These are phyloP conservation scores for Verticillium alfalfae DNA, from an alignment of 2,329 filamentous ascomycete genomes.

Conservation along the genomic window DNA sequence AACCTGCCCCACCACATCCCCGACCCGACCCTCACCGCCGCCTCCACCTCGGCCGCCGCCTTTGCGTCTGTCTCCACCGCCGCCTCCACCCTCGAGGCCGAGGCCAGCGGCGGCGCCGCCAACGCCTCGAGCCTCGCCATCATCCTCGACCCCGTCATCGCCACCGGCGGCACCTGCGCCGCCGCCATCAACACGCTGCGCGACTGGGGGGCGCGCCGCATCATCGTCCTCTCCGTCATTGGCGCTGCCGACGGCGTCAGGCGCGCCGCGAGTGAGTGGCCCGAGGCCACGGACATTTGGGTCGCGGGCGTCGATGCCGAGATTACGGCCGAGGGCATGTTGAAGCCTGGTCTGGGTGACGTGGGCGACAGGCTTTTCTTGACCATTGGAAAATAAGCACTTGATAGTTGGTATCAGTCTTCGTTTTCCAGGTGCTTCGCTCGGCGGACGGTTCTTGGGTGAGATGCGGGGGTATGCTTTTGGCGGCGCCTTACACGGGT, in stretches of 20 bases:
- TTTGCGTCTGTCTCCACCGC: neutral
- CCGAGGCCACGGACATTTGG: constrained; percentile 73
- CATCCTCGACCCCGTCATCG: constrained; percentile 86
- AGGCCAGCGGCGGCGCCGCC: neutral
- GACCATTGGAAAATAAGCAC: constrained; percentile 71
- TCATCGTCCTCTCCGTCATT: constrained; percentile 72
- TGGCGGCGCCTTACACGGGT: neutral
- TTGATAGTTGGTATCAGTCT: too few relatives aligned
- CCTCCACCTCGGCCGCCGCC: constrained; percentile 23
- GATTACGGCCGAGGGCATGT: constrained; percentile 78
- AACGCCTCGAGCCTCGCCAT: constrained; percentile 58
- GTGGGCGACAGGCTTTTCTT: constrained; percentile 86
- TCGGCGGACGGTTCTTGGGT: neutral
- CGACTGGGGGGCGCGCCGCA: constrained; percentile 84
- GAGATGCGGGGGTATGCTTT: neutral
- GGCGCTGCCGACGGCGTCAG: constrained; percentile 66
- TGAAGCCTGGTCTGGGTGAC: constrained; percentile 84
- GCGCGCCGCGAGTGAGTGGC: constrained; percentile 71
- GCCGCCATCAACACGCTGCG: constrained; percentile 84
- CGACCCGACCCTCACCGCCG: constrained; percentile 23
- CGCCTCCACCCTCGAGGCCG: neutral
- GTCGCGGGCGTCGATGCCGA: constrained; percentile 72
- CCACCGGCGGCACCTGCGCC: constrained; percentile 82
- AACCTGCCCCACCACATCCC: constrained; percentile 74
- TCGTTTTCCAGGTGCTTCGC: too few relatives aligned